Conservation (phyloP, 331 rosid species). For the Stylosanthes scabra region DNA sequence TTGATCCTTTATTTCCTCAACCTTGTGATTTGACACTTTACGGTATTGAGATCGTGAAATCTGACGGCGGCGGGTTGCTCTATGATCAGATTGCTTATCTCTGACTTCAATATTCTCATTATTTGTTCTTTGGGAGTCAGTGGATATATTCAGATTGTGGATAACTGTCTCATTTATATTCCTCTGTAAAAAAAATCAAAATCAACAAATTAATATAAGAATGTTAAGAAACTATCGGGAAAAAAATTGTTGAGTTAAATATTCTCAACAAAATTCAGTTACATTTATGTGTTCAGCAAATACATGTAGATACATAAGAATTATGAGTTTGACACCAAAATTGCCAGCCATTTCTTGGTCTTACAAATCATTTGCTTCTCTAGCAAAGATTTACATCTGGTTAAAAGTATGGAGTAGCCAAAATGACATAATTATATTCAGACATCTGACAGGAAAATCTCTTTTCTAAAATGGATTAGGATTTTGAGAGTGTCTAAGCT, state of each 20-base stretch:
- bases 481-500: neutral
- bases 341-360: constrained; percentile 14
- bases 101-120: constrained; percentile 43
- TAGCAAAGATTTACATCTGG: constrained; percentile 17
- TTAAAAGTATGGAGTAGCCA: constrained; percentile 22
- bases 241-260: constrained; percentile 14
- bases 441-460: constrained; percentile 2
- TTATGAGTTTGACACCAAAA: constrained; percentile 15
- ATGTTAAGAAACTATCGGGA: neutral
- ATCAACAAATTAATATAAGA: constrained; percentile 21
- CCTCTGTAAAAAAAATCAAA: constrained; percentile 53
- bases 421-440: constrained; percentile 8
- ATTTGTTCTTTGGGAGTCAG: constrained; percentile 40
- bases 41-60: constrained; percentile 36
- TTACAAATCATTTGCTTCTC: constrained; percentile 16
- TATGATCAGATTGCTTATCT: constrained; percentile 36
- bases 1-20: constrained; percentile 86
- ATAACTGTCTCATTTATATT: constrained; percentile 37
- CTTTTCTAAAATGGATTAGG: neutral
- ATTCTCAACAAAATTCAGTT: constrained; percentile 2
- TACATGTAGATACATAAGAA: constrained; percentile 11
- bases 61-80: constrained; percentile 44
- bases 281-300: constrained; percentile 22
- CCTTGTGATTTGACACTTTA: constrained; percentile 55
- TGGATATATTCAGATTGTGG: constrained; percentile 43